Conservation (phyloP, 192 early-diverging fungal genomes). For the Rhizoclosmatium sp. region DNA sequence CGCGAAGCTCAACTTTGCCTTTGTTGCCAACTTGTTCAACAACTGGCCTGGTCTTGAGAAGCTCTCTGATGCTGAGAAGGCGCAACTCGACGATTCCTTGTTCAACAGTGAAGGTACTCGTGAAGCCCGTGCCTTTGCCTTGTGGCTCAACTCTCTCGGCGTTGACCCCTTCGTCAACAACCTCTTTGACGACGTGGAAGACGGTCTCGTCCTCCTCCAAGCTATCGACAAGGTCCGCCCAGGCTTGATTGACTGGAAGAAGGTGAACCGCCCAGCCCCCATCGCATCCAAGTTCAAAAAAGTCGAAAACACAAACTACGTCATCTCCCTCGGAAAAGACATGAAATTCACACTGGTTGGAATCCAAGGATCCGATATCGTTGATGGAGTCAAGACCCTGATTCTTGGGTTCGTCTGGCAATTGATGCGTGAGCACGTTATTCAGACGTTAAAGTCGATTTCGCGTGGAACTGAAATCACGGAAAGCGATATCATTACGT, state of each 20-base stretch:
- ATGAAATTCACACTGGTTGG: constrained; percentile 91
- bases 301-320: constrained; percentile 98
- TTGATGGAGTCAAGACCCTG: constrained; percentile 87
- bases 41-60: constrained; percentile 93
- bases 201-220: constrained; percentile 92
- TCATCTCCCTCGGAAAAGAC: constrained; percentile 84
- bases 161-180: constrained; percentile 98
- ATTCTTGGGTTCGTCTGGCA: constrained; percentile 94
- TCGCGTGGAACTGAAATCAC: constrained; percentile 87
- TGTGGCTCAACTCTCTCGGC: constrained; percentile 98
- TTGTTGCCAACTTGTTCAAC: constrained; percentile 98
- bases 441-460: constrained; percentile 89
- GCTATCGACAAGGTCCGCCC: constrained; percentile 95
- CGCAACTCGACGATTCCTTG: constrained; percentile 80
- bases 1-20: constrained; percentile 97
- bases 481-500: constrained; percentile 91
- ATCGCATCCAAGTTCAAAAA: constrained; percentile 91
- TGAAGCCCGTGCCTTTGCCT: constrained; percentile 91
- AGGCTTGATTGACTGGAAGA: constrained; percentile 91
- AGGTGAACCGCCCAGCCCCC: constrained; percentile 78
- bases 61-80: constrained; percentile 87
- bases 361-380: constrained; percentile 95
- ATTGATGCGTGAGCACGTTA: constrained; percentile 97
- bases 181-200: constrained; percentile 93
- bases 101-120: constrained; percentile 84